Conservation (phyloP, 352 stramenopile genomes). For the Phytophthora pistaciae region DNA sequence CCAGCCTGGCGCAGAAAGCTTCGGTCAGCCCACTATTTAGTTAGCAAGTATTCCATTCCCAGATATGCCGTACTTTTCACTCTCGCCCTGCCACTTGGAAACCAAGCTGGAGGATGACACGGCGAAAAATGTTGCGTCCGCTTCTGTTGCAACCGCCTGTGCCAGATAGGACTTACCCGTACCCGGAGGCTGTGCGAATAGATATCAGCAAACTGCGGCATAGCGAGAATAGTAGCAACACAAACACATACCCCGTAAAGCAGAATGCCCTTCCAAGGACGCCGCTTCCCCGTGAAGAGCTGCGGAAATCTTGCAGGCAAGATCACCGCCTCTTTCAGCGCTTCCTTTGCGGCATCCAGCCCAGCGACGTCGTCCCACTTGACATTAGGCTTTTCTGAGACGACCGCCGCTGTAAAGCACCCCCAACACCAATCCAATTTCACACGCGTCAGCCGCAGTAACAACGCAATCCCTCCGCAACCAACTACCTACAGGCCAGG, state of each 20-base stretch:
- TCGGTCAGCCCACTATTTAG: neutral
- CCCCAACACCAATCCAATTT: constrained; percentile 6
- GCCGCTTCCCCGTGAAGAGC: constrained; percentile 95
- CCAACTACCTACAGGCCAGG: constrained; percentile 79
- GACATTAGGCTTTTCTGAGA: constrained; percentile 94
- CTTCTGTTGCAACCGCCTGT: constrained; percentile 99
- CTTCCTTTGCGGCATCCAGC: constrained; percentile 97
- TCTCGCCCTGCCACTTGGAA: constrained; percentile 99
- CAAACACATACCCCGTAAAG: constrained; percentile 93
- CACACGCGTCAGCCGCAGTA: constrained; percentile 4
- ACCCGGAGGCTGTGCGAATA: constrained; percentile 66
- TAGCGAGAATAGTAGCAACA: neutral
- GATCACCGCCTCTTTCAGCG: constrained; percentile 99
- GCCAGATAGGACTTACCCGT: constrained; percentile 97
- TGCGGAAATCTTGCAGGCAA: constrained; percentile 97
- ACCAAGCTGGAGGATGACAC: constrained; percentile 98
- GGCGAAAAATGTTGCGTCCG: constrained; percentile 98
- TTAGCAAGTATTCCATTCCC: neutral
- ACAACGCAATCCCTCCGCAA: neutral
- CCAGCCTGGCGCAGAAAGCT: constrained; percentile 69
- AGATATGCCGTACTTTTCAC: constrained; percentile 73
- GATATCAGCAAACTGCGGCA: neutral
- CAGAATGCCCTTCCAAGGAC: constrained; percentile 97
- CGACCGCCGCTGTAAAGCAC: constrained; percentile 66
- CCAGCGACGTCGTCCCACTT: constrained; percentile 98